phyloP scores from a whole-genome alignment of 805 yeast genomes.

The Candida wancherniae region DNA sequence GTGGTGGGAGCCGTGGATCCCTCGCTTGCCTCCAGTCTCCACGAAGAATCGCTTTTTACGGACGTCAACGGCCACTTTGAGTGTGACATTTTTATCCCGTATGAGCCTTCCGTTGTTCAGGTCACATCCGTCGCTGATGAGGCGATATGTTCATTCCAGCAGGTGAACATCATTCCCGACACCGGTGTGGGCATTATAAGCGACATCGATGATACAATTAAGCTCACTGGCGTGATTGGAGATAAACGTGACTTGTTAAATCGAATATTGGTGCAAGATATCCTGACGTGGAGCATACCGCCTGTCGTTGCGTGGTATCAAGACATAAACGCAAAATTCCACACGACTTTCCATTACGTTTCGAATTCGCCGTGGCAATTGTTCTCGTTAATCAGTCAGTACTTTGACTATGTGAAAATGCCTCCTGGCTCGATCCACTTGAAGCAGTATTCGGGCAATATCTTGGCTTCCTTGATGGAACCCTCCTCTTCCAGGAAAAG shows the following conservation, averaged over 20 bases:
- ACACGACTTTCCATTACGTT: constrained; percentile 80
- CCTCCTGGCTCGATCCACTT: constrained; percentile 84
- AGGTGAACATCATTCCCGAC: constrained; percentile 37
- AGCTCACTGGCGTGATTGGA: constrained; percentile 84
- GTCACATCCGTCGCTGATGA: constrained; percentile 47
- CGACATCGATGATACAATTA: constrained; percentile 93
- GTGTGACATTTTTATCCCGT: constrained; percentile 46
- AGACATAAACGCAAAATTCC: constrained; percentile 37
- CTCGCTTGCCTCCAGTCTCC: constrained; percentile 22
- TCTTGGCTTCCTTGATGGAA: constrained; percentile 77
- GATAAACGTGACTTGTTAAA: constrained; percentile 80
- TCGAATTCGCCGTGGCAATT: constrained; percentile 95
- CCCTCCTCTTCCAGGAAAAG: constrained; percentile 82
- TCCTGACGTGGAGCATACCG: constrained; percentile 64
- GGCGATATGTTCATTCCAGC: constrained; percentile 42
- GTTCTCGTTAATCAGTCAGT: constrained; percentile 55
- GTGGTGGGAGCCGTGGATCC: constrained; percentile 49
- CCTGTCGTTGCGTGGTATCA: constrained; percentile 72
- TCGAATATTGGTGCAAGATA: constrained; percentile 67
- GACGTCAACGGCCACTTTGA: constrained; percentile 68
- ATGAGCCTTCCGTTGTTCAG: constrained; percentile 57
- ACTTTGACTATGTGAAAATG: constrained; percentile 48
- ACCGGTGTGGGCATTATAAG: constrained; percentile 71
- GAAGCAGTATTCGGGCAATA: constrained; percentile 81
- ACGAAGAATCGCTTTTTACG: constrained; percentile 38